phyloP scores from a whole-genome alignment of 225 moss, liverwort and hornwort genomes.

The Asterella californica region DNA sequence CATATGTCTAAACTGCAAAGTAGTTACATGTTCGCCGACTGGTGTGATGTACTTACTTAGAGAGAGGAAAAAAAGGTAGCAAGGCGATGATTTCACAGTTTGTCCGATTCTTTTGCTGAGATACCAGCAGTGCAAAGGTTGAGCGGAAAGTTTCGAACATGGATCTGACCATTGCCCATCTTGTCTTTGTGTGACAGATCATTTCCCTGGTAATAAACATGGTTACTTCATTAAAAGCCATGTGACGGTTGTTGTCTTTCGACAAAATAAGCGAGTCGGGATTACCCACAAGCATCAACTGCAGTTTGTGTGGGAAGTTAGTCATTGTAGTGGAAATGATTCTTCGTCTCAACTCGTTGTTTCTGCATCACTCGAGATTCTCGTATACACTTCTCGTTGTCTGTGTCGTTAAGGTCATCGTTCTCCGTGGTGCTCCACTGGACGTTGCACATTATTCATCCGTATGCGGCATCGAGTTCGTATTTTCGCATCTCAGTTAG shows the following conservation, averaged over 20 bases:
- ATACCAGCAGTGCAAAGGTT: not conserved
- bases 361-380: not conserved
- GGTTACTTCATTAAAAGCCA: not conserved
- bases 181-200: conserved; percentile 3
- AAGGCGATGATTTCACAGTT: not conserved
- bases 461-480: not conserved
- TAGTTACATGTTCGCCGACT: too few relatives aligned
- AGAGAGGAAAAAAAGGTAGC: not conserved
- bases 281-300: not conserved
- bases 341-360: not conserved
- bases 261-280: too few relatives aligned
- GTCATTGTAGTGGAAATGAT: too few relatives aligned
- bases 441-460: not conserved
- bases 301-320: not conserved
- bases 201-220: conserved; percentile 3
- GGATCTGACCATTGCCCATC: not conserved
- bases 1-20: too few relatives aligned
- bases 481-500: not conserved
- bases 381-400: not conserved
- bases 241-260: conserved; percentile 1
- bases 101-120: not conserved
- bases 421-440: not conserved
- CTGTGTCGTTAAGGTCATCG: not conserved
- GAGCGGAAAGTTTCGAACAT: not conserved
- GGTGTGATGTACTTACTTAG: not conserved